A percentile compares a stretch with the other conserved stretches of the same genome.
Conservation (phyloP, 1,139 yeast genomes). For the Pichia sp. region DNA sequence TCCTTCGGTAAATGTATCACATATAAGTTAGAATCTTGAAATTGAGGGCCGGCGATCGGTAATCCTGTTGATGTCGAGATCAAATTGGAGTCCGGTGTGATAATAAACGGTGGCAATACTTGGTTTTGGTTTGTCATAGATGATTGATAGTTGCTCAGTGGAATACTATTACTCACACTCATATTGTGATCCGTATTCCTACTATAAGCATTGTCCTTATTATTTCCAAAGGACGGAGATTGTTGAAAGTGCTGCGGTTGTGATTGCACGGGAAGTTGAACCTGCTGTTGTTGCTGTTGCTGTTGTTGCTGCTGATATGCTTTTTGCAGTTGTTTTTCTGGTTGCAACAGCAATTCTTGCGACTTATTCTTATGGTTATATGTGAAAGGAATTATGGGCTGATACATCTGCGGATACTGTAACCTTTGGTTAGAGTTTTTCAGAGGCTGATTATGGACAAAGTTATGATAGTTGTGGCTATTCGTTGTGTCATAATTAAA, state of each 20-base stretch:
- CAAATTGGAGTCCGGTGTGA: conserved; percentile 27
- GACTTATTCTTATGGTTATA: conserved; percentile 10
- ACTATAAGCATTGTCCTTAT: not conserved
- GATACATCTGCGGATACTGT: conserved; percentile 7
- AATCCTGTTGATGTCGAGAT: conserved; percentile 29
- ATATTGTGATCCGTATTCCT: not conserved
- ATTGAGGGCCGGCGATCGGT: conserved; percentile 37
- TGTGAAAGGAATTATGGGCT: conserved; percentile 11
- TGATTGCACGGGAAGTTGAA: too few relatives aligned
- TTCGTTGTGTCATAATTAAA: not conserved
- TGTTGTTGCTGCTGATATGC: not conserved
- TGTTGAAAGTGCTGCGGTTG: not conserved
- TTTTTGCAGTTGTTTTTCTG: not conserved
- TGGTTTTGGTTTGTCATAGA: not conserved
- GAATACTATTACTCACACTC: not conserved
- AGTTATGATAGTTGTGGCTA: not conserved
- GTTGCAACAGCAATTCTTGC: conserved; percentile 9
- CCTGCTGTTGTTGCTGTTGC: too few relatives aligned
- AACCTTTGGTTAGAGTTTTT: conserved; percentile 2
- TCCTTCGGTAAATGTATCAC: conserved; percentile 48
- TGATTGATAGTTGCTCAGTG: not conserved
- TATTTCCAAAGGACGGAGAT: not conserved
- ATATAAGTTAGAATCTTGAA: conserved; percentile 57
- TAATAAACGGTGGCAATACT: conserved; percentile 21
- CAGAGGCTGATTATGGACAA: not conserved